Evolutionary conservation across 192 early-diverging fungal genomes (phyloP).

Genomic region (Coemansia sp.): DNA sequence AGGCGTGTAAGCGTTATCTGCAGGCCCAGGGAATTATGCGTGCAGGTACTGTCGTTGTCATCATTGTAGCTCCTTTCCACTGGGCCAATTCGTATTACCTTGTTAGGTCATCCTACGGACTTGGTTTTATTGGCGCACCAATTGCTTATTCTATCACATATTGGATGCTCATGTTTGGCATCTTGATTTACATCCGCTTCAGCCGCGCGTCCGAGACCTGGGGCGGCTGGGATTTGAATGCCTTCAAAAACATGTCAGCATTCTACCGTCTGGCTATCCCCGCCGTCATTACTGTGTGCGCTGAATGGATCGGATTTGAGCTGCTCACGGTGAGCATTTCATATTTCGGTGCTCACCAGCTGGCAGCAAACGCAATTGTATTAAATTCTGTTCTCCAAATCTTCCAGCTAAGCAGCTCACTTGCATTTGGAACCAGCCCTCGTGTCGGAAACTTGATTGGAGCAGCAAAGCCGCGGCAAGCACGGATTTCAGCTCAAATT

Average conservation of each 20-base stretch:
- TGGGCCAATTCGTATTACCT: constrained; percentile 67
- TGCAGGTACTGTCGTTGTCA: constrained; percentile 62
- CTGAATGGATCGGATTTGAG: constrained; percentile 78
- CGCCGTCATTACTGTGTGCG: no score
- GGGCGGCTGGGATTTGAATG: constrained; percentile 72
- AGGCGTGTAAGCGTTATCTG: constrained; percentile 71
- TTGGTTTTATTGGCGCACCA: constrained; percentile 76
- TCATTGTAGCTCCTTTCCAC: constrained; percentile 64
- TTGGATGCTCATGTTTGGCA: constrained; percentile 58
- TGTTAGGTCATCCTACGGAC: constrained; percentile 58
- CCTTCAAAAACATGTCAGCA: constrained; percentile 54
- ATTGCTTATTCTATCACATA: constrained; percentile 65
- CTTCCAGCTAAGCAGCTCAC: constrained; percentile 63
- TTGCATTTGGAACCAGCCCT: constrained; percentile 66
- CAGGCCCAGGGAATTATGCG: constrained; percentile 80
- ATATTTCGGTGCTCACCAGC: constrained; percentile 59
- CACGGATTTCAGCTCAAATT: constrained; percentile 56
- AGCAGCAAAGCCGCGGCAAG: no score
- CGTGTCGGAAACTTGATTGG: constrained; percentile 71
- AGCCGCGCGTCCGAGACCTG: constrained; percentile 63
- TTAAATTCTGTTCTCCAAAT: constrained; percentile 60
- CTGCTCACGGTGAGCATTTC: constrained; percentile 62
- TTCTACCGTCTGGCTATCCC: constrained; percentile 68
- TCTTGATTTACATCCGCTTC: constrained; percentile 56
- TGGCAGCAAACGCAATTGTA: constrained; percentile 72